Evolutionary conservation across 2,329 filamentous ascomycete species (phyloP).

Genomic region (Cladosporium sp.): DNA sequence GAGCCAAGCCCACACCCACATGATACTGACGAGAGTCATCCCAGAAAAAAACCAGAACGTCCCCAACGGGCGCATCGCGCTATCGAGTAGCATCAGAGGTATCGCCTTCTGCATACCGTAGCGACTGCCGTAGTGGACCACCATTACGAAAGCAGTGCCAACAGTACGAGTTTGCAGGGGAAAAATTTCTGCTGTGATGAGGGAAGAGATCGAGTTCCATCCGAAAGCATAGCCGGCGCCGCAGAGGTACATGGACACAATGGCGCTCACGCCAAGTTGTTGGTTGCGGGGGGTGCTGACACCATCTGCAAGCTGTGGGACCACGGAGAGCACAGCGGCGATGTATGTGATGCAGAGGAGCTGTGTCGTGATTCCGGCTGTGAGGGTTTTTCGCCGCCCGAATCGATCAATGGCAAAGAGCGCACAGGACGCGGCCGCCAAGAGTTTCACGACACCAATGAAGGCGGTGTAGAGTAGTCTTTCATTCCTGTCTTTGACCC

Average conservation of each 20-base stretch:
- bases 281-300: slow-evolving; percentile 45
- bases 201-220: slow-evolving; percentile 74
- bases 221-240: slow-evolving; percentile 63
- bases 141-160: slow-evolving; percentile 67
- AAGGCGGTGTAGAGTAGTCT: slow-evolving; percentile 67
- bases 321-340: slow-evolving; percentile 46
- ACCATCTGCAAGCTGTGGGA: slow-evolving; percentile 53
- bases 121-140: slow-evolving; percentile 69
- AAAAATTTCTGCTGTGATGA: slow-evolving; percentile 70
- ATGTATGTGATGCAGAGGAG: slow-evolving; percentile 49
- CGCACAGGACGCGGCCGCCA: slow-evolving; percentile 63
- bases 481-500: slow-evolving; percentile 62
- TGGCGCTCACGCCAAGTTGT: slow-evolving; percentile 58
- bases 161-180: slow-evolving; percentile 67
- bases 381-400: slow-evolving; percentile 59
- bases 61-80: slow-evolving; percentile 53
- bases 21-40: slow-evolving; percentile 61
- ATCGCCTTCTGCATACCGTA: slow-evolving; percentile 71
- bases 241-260: slow-evolving; percentile 49
- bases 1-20: slow-evolving; percentile 68
- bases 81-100: slow-evolving; percentile 64
- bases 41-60: slow-evolving; percentile 72
- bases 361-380: slow-evolving; percentile 45
- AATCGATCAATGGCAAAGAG: slow-evolving; percentile 74
- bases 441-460: slow-evolving; percentile 69